phyloP scores from a whole-genome alignment of 1,284 basidiomycete genomes.

The Boletus sp. region DNA sequence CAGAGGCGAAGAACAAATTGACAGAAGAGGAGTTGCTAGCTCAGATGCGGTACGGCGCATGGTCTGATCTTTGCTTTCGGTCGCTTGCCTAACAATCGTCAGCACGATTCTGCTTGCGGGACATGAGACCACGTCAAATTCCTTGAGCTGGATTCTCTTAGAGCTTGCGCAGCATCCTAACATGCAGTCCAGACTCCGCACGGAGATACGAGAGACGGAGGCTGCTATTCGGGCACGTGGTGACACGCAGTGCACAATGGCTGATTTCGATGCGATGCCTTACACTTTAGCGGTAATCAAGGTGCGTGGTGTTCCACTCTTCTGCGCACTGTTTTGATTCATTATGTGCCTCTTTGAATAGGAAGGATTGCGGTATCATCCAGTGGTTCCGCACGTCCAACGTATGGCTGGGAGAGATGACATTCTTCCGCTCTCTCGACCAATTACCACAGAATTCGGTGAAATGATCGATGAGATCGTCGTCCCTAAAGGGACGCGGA shows the following conservation, averaged over 20 bases:
- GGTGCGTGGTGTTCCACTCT: slow-evolving; percentile 26
- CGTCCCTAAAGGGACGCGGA: slow-evolving; percentile 34
- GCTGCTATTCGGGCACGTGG: slow-evolving; percentile 38
- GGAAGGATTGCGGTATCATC: slow-evolving; percentile 42
- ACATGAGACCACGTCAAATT: slow-evolving; percentile 51
- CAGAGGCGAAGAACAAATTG: slow-evolving; percentile 41
- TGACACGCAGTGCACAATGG: slow-evolving; percentile 37
- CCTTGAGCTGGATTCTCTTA: slow-evolving; percentile 40
- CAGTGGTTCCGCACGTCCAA: slow-evolving; percentile 31
- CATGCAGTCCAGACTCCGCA: slow-evolving; percentile 39
- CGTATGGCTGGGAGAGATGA: slow-evolving; percentile 41
- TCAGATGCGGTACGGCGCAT: slow-evolving; percentile 44
- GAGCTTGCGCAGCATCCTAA: slow-evolving; percentile 40
- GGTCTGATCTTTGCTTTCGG: not conserved
- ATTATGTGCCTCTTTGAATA: slow-evolving; percentile 7
- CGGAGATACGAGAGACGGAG: slow-evolving; percentile 39
- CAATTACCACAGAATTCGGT: slow-evolving; percentile 37
- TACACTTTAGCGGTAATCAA: slow-evolving; percentile 51
- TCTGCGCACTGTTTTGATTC: not conserved
- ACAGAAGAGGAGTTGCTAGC: slow-evolving; percentile 49
- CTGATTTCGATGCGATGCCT: slow-evolving; percentile 42
- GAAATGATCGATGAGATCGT: slow-evolving; percentile 34
- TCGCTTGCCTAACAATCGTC: not conserved
- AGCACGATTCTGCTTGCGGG: slow-evolving; percentile 44
- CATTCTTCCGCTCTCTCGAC: slow-evolving; percentile 42